Evolutionary conservation across 768 basidiomycete genomes (phyloP), one percentile per base, ranked within the genome.

Genomic region (Tricholoma saponaceum): DNA sequence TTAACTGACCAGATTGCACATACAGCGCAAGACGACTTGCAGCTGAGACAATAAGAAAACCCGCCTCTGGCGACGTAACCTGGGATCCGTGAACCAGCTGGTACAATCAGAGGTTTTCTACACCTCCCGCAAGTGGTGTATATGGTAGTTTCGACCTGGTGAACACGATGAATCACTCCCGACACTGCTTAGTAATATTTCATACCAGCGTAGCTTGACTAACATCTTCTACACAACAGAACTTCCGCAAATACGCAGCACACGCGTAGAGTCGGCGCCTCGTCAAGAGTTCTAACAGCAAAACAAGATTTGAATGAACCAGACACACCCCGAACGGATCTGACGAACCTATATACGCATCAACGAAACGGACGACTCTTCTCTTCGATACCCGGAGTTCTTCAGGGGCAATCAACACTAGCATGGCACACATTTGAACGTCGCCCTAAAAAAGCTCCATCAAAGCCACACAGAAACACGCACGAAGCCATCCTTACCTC

Each of bases 241-340:
- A 79, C 66, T 90, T 92, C 39, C 92, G 83, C 43, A 94, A 64
- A 68, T 92, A 89, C 0, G 92, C 88, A 2, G 89, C 88, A 52
- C 81, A 81, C 0, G 83, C 76, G 60, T 87, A 79, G 51, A 93
- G 67, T 23, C 82, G 81, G 35, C 85, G 70, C 14, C 88, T 81
- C 32, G 74, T 76, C 44, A 94, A 70, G 25, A 86, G 71, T 37
- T 92, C 91, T 92, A 43, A 12, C 20, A 5, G 33, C 22, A 63
- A 18, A 23, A 41, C 35, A 56, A 10, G 61, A 8, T 28, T 25
- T 20, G 9, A 16, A 33, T 20, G 1, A 32, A 43, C 6, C 9
- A 22, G 14, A 39, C 0, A 0, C 53, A 32, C 7, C 28, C 37
- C 25, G 12, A 2, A 20, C 26, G 28, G 33, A 6, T 5, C 16